A percentile compares a stretch with the other conserved stretches of the same genome.
phyloP scores from a whole-genome alignment of 768 basidiomycete genomes.

The Stropharia rugosoannulata region DNA sequence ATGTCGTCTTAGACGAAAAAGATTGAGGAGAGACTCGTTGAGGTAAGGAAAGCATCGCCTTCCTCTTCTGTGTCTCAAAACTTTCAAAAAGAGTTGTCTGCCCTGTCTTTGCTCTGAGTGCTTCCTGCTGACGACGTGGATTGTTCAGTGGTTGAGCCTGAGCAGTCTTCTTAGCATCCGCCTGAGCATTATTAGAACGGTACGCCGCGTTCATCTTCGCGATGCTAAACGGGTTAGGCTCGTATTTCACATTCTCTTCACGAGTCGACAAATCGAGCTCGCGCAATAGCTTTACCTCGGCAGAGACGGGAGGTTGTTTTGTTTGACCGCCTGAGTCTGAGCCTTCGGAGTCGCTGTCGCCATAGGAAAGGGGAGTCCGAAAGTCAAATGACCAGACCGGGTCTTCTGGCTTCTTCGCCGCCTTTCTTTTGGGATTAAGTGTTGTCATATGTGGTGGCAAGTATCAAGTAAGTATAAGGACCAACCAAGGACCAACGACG shows the following conservation, averaged over 20 bases:
- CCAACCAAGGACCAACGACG: not conserved
- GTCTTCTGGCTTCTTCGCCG: not conserved
- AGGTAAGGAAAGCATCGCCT: not conserved
- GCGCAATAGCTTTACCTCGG: constrained; percentile 30
- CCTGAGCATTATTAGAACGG: constrained; percentile 27
- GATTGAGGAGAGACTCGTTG: not conserved
- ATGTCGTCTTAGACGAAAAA: not conserved
- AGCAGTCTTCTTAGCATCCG: not conserved
- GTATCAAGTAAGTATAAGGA: not conserved
- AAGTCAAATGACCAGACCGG: constrained; percentile 38
- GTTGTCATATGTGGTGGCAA: not conserved
- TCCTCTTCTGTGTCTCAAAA: constrained; percentile 33
- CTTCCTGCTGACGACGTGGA: not conserved
- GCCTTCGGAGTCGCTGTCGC: not conserved
- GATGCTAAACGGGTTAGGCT: constrained; percentile 79
- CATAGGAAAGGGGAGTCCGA: constrained; percentile 16
- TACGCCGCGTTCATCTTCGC: constrained; percentile 75
- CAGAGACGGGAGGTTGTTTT: constrained; percentile 6
- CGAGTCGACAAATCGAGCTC: constrained; percentile 63
- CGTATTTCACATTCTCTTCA: constrained; percentile 62
- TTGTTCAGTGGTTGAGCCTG: not conserved
- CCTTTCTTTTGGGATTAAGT: not conserved
- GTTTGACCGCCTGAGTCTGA: not conserved
- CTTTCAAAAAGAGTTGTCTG: constrained; percentile 39
- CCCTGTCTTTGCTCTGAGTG: not conserved